Conservation (phyloP, 257 asterid species). For the Haberlea rhodopensis region DNA sequence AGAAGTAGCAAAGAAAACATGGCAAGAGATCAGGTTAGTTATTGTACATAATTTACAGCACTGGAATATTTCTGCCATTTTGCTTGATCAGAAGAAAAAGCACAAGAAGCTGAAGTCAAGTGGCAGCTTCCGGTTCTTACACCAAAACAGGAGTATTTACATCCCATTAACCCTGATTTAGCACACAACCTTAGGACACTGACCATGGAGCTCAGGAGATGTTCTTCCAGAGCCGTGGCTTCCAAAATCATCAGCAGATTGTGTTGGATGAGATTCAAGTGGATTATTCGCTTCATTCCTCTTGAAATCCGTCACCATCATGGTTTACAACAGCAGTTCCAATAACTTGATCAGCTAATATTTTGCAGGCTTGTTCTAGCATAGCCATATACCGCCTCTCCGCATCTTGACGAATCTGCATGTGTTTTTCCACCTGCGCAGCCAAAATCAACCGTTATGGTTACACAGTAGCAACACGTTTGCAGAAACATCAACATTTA, state of each 20-base stretch:
- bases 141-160: not conserved
- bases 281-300: not conserved
- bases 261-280: not conserved
- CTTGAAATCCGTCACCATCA: conserved; percentile 27
- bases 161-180: not conserved
- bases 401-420: conserved; percentile 34
- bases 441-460: not conserved
- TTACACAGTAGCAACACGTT: not conserved
- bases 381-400: not conserved
- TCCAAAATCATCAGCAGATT: not conserved
- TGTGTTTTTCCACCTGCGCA: conserved; percentile 72
- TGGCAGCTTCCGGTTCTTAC: not conserved
- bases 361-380: conserved; percentile 39
- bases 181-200: not conserved
- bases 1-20: not conserved
- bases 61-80: not conserved
- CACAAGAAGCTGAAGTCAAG: not conserved
- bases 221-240: not conserved
- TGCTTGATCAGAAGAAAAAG: not conserved
- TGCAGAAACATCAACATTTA: not conserved
- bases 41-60: not conserved
- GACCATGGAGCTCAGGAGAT: not conserved
- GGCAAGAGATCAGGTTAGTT: not conserved
- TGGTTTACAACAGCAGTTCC: conserved; percentile 44
- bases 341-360: conserved; percentile 71